phyloP scores from a whole-genome alignment of 805 yeast genomes.

The Barnettozyma wickerhamii region DNA sequence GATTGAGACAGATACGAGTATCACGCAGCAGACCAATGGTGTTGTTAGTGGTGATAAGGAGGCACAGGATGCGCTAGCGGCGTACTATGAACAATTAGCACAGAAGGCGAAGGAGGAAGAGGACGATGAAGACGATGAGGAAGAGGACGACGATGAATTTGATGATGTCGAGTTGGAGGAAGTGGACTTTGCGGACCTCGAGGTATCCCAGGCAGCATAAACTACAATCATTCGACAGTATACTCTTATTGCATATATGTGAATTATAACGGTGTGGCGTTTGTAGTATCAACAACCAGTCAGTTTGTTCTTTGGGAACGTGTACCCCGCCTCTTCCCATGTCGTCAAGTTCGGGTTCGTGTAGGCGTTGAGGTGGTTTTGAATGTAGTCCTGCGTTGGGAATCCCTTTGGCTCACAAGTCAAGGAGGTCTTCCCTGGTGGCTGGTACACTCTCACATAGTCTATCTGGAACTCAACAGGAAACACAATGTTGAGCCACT shows the following conservation, averaged over 20 bases:
- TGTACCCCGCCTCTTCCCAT: conserved; percentile 76
- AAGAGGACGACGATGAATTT: conserved; percentile 55
- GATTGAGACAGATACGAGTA: conserved; percentile 13
- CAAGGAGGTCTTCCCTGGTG: conserved; percentile 49
- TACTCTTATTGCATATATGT: neutral
- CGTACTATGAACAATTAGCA: conserved; percentile 24
- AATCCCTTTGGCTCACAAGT: conserved; percentile 85
- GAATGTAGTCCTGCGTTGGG: conserved; percentile 85
- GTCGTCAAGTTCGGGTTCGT: conserved; percentile 60
- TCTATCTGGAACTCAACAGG: conserved; percentile 77
- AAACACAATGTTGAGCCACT: conserved; percentile 77
- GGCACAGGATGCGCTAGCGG: conserved; percentile 24
- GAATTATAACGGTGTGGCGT: neutral
- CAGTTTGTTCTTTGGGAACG: conserved; percentile 57
- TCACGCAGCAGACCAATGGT: conserved; percentile 17
- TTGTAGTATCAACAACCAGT: conserved; percentile 31
- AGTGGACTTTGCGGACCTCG: conserved; percentile 30
- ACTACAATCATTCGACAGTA: too few relatives aligned
- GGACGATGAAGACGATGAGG: conserved; percentile 25
- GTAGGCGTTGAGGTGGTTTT: conserved; percentile 66
- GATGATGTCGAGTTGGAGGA: conserved; percentile 53
- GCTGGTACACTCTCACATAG: conserved; percentile 91
- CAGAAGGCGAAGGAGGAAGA: conserved; percentile 24
- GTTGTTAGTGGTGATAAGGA: conserved; percentile 18
- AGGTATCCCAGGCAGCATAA: conserved; percentile 13